Percentiles rank a stretch among this genome's conserved stretches.
These are phyloP conservation scores for Pouteria campechiana DNA, from an alignment of 179 eudicot genomes.

Conservation along the genomic window DNA sequence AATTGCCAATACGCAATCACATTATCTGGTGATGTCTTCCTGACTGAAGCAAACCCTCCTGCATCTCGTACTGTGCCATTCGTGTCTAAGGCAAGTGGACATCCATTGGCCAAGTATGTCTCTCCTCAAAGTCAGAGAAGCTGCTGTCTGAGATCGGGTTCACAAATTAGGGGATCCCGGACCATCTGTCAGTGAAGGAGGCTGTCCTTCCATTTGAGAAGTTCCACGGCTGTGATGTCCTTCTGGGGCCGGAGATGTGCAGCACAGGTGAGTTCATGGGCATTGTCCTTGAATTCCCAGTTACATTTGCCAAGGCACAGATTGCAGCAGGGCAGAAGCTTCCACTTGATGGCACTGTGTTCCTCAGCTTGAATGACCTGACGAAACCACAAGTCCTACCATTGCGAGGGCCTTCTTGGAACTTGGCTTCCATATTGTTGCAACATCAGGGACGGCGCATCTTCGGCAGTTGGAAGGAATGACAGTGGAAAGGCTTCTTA, in stretches of 20 bases:
- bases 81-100: slow-evolving; percentile 96
- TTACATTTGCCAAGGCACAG: slow-evolving; percentile 84
- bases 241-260: slow-evolving; percentile 95
- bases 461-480: slow-evolving; percentile 69
- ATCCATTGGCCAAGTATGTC: slow-evolving; percentile 92
- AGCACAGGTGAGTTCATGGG: slow-evolving; percentile 99
- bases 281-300: slow-evolving; percentile 47
- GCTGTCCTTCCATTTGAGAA: slow-evolving; percentile 98
- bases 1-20: slow-evolving; percentile 97
- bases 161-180: slow-evolving; percentile 73
- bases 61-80: slow-evolving; percentile 98
- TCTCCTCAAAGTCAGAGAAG: slow-evolving; percentile 89
- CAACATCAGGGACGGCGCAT: slow-evolving; percentile 86
- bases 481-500: slow-evolving; percentile 70
- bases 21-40: slow-evolving; percentile 66
- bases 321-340: slow-evolving; percentile 94
- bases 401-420: slow-evolving; percentile 62
- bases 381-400: slow-evolving; percentile 64
- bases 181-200: slow-evolving; percentile 82
- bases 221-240: slow-evolving; percentile 86
- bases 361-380: slow-evolving; percentile 82
- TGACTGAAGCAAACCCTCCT: slow-evolving; percentile 97
- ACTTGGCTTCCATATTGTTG: slow-evolving; percentile 59
- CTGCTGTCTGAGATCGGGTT: slow-evolving; percentile 66
- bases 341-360: slow-evolving; percentile 67